Base-by-base conservation (phyloP, 805 yeast genomes). In the Saccharomycopsis capsularis region DNA sequence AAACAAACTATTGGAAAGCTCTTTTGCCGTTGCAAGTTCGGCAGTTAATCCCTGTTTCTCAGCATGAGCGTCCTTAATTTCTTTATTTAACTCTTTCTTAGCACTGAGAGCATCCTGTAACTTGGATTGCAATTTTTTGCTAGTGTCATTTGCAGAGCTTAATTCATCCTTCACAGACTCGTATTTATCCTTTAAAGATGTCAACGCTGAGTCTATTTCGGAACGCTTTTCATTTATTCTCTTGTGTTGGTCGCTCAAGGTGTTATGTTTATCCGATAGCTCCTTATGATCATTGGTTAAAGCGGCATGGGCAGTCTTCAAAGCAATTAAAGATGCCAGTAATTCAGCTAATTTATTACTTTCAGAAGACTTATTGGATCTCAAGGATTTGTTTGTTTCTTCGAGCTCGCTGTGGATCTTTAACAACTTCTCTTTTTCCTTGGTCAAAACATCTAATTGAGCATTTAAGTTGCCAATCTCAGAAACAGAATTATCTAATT, bases 241-340 rank as follows among this genome's bases (percentile, higher is more conserved):
- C 3, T 19, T 9, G 21, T 47, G 22, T 29, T 42, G 35, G 2
- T 67, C 65, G n/a, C 63, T 48, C 40, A 15, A 57, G 49, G 29
- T 59, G 59, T 21, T 60, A 24, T 51, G 45, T 59, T 44, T 61
- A n/a, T 42, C 66, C 18, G 58, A 44, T 16, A 67, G 51, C 11
- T 55, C 56, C 32, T 58, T 62, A 54, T 65, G 69, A 38, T 68
- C 70, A 15, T 60, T 67, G 23, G 60, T 55, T 34, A 52, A 46
- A 3, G 42, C 21, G 19, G 29, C 38, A 41, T 52, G 51, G 22
- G 55, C 50, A 24, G 27, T 3, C n/a, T 52, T 40, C 25, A 52
- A 35, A 6, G 54, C 54, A 22, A 39, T 45, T 37, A 52, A 46
- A 21, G 55, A 46, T 39, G 54, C 55, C 15, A 44, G 19, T 16